phyloP scores from a whole-genome alignment of 768 basidiomycete species.

The Lactarius quietus region DNA sequence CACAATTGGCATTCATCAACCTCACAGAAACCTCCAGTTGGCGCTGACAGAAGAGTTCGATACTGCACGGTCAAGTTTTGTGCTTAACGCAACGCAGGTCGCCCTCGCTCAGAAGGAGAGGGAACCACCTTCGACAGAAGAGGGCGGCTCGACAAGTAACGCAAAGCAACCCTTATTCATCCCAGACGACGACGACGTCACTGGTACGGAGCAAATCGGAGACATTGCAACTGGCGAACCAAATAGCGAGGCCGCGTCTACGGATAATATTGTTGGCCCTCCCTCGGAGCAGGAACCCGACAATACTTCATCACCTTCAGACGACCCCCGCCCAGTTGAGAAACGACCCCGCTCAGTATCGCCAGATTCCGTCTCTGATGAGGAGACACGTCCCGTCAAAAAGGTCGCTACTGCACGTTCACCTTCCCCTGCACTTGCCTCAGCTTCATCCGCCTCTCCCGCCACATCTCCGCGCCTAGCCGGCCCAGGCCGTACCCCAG shows the following conservation, averaged over 20 bases:
- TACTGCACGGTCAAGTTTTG: slow-evolving; percentile 23
- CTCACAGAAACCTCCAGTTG: slow-evolving; percentile 3
- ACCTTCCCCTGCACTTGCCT: neutral
- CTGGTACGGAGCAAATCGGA: neutral
- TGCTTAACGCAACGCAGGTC: slow-evolving; percentile 23
- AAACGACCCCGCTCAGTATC: slow-evolving; percentile 15
- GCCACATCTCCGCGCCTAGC: slow-evolving; percentile 7
- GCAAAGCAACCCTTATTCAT: slow-evolving; percentile 9
- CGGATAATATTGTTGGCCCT: neutral
- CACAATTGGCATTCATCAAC: neutral
- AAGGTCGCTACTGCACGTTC: neutral
- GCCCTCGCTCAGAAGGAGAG: slow-evolving; percentile 7
- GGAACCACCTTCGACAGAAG: neutral
- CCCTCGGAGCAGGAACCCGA: neutral
- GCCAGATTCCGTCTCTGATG: neutral
- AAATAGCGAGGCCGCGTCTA: neutral
- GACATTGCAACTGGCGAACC: neutral
- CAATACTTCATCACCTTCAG: neutral
- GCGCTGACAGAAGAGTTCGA: slow-evolving; percentile 21
- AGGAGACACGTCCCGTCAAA: neutral
- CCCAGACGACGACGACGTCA: slow-evolving; percentile 3
- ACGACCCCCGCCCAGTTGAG: neutral
- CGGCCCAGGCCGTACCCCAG: slow-evolving; percentile 22
- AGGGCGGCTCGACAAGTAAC: neutral
- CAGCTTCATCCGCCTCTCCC: neutral